phyloP scores from a whole-genome alignment of 106 monocot species.

The Allium fistulosum region DNA sequence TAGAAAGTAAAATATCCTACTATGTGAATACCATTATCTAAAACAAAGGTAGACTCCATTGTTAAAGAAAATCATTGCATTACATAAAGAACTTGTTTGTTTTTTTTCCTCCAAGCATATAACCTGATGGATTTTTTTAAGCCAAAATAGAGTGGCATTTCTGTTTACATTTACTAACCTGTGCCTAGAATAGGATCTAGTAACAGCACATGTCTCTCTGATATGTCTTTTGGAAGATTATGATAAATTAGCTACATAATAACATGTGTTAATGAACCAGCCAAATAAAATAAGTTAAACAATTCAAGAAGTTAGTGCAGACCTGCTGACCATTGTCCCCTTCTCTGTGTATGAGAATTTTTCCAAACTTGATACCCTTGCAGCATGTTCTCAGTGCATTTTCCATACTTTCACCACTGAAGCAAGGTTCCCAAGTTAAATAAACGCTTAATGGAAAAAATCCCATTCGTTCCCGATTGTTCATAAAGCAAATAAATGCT shows the following conservation, averaged over 20 bases:
- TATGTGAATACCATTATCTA: too few relatives aligned
- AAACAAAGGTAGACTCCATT: too few relatives aligned
- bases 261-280: too few relatives aligned
- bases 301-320: conserved; percentile 16
- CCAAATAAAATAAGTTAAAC: conserved; percentile 1
- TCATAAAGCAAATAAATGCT: too few relatives aligned
- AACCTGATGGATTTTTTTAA: too few relatives aligned
- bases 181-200: conserved; percentile 96
- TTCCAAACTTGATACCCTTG: conserved; percentile 97
- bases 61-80: too few relatives aligned
- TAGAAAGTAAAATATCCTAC: too few relatives aligned
- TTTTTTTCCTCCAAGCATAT: too few relatives aligned
- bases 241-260: conserved; percentile 53
- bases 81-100: too few relatives aligned
- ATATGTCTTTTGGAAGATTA: conserved; percentile 86
- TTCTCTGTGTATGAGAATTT: conserved; percentile 94
- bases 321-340: conserved; percentile 99
- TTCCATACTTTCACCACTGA: conserved; percentile 98
- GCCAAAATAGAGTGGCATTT: neutral
- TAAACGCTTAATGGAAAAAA: neutral
- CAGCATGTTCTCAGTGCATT: conserved; percentile 97
- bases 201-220: conserved; percentile 83
- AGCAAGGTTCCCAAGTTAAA: conserved; percentile 1
- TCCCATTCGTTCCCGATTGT: too few relatives aligned
- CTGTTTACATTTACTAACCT: conserved; percentile 38